These are phyloP conservation scores for Kazachstania sp. DNA, from an alignment of 1,139 yeast species.

Conservation along the genomic window DNA sequence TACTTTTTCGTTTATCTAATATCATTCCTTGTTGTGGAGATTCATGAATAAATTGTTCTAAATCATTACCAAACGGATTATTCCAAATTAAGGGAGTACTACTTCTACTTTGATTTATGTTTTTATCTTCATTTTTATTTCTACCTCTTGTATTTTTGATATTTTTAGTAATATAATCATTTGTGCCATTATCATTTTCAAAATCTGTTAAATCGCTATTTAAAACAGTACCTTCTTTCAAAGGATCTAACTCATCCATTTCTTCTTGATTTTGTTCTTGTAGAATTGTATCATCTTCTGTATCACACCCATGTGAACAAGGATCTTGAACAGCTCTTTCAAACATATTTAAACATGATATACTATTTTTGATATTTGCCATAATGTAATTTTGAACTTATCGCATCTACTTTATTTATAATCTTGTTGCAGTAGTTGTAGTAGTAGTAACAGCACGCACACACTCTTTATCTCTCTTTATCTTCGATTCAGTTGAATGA, in stretches of 20 bases:
- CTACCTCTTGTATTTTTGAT: not conserved
- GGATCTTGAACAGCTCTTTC: conserved; percentile 14
- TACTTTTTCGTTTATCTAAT: not conserved
- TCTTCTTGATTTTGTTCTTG: not conserved
- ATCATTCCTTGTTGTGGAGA: not conserved
- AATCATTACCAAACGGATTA: conserved; percentile 2
- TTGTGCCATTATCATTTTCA: not conserved
- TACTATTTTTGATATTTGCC: conserved; percentile 1
- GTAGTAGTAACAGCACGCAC: too few relatives aligned
- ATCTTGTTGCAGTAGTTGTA: too few relatives aligned
- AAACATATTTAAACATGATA: conserved; percentile 8
- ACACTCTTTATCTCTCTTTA: too few relatives aligned
- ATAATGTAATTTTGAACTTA: not conserved
- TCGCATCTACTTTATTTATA: too few relatives aligned
- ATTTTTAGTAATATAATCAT: not conserved
- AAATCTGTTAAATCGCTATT: too few relatives aligned
- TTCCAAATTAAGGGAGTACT: conserved; percentile 1
- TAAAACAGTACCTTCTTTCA: not conserved
- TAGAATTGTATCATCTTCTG: conserved; percentile 6
- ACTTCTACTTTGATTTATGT: not conserved
- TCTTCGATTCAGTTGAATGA: too few relatives aligned
- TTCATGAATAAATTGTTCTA: not conserved
- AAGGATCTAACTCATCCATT: conserved; percentile 1
- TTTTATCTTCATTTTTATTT: not conserved
- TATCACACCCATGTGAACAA: conserved; percentile 9